Conservation (phyloP, 1,284 basidiomycete species). For the Albatrellus sp. region DNA sequence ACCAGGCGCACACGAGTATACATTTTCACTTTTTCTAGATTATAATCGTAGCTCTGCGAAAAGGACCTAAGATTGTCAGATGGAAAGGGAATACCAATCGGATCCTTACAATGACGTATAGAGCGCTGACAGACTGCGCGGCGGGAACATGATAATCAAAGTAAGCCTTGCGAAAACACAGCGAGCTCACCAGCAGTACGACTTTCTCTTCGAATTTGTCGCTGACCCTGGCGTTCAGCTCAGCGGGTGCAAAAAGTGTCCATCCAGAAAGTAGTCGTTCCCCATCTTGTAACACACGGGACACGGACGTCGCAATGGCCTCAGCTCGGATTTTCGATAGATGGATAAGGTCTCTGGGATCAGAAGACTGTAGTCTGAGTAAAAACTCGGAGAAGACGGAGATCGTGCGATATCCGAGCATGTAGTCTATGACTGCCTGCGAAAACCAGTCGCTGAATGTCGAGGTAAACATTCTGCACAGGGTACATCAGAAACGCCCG, state of each 20-base stretch:
- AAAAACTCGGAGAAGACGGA: conserved; percentile 89
- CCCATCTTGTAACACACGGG: conserved; percentile 70
- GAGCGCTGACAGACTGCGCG: conserved; percentile 42
- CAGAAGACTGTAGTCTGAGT: conserved; percentile 74
- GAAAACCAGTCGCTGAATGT: conserved; percentile 93
- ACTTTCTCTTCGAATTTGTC: conserved; percentile 90
- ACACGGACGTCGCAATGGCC: conserved; percentile 80
- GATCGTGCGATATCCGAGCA: conserved; percentile 76
- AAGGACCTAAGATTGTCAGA: not conserved
- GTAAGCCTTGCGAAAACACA: not conserved
- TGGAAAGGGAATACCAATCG: not conserved
- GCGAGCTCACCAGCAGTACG: conserved; percentile 59
- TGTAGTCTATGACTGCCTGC: conserved; percentile 89
- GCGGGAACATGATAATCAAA: conserved; percentile 4
- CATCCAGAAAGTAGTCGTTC: conserved; percentile 79
- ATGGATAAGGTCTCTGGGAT: conserved; percentile 80
- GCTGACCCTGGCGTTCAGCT: conserved; percentile 58
- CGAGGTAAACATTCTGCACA: conserved; percentile 63
- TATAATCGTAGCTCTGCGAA: conserved; percentile 76
- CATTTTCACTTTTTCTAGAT: conserved; percentile 79
- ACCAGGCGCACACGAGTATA: conserved; percentile 83
- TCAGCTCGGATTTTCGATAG: conserved; percentile 81
- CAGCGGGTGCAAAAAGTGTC: conserved; percentile 82
- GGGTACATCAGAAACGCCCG: not conserved
- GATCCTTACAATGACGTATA: conserved; percentile 52